Percentiles rank a stretch among this genome's conserved stretches.
Conservation (phyloP, 139 green algal species). For the Micromonas commoda region DNA sequence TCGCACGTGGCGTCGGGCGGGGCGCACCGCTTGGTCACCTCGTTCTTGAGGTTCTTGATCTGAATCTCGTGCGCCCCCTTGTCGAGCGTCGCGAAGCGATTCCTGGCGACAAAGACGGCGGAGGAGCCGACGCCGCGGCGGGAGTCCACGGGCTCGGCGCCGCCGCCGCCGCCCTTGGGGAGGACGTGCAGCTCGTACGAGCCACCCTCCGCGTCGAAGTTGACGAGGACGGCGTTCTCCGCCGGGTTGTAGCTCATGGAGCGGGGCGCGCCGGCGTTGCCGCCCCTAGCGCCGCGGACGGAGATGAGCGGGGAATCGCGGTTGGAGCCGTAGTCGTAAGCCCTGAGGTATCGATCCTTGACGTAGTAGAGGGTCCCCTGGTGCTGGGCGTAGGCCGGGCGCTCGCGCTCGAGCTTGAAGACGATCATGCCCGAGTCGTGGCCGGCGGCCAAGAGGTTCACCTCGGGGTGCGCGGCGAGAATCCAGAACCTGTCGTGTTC, state of each 20-base stretch:
- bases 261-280: slow-evolving; percentile 34
- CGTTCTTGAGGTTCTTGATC: slow-evolving; percentile 90
- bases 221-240: slow-evolving; percentile 90
- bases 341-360: slow-evolving; percentile 93
- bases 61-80: slow-evolving; percentile 75
- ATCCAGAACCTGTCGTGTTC: slow-evolving; percentile 70
- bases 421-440: slow-evolving; percentile 99
- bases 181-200: slow-evolving; percentile 92
- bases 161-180: slow-evolving; percentile 38
- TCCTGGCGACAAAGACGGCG: slow-evolving; percentile 95
- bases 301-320: slow-evolving; percentile 86
- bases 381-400: slow-evolving; percentile 81
- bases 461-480: slow-evolving; percentile 88
- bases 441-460: slow-evolving; percentile 96
- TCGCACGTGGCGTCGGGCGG: slow-evolving; percentile 71
- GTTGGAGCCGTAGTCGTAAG: slow-evolving; percentile 77
- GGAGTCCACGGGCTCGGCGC: slow-evolving; percentile 52
- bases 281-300: slow-evolving; percentile 56
- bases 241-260: slow-evolving; percentile 93
- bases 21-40: slow-evolving; percentile 94
- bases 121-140: slow-evolving; percentile 69
- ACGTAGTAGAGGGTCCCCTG: slow-evolving; percentile 87
- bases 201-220: slow-evolving; percentile 82
- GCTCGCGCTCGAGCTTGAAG: slow-evolving; percentile 98
- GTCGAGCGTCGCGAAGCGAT: slow-evolving; percentile 97